phyloP scores from a whole-genome alignment of 148 eudicot species.

The Amaranthus palmeri region DNA sequence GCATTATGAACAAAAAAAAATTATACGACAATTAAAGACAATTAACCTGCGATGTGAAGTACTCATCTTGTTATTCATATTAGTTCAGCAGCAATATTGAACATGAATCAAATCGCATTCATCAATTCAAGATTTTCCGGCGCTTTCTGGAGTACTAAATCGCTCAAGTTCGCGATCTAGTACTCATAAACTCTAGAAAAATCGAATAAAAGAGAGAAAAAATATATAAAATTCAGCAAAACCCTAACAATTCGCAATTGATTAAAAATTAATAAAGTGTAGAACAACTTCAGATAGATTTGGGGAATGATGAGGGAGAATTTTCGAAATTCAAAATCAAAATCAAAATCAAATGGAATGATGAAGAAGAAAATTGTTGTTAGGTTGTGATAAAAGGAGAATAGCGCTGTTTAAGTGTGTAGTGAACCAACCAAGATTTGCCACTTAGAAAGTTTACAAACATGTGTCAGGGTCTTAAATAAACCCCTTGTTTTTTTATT shows the following conservation, averaged over 20 bases:
- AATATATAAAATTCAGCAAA: neutral
- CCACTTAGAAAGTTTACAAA: neutral
- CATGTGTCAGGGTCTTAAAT: neutral
- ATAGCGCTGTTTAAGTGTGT: neutral
- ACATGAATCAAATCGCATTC: constrained; percentile 11
- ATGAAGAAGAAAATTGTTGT: too few relatives aligned
- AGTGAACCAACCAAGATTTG: constrained; percentile 3
- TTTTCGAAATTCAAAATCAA: neutral
- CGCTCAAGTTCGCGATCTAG: constrained; percentile 11
- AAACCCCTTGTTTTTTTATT: too few relatives aligned
- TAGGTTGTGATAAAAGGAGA: too few relatives aligned
- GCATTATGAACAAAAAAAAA: neutral
- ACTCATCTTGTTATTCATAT: constrained; percentile 23
- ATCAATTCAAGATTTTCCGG: neutral
- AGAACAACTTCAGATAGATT: neutral
- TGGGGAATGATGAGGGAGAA: neutral
- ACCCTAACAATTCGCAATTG: neutral
- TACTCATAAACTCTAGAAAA: neutral
- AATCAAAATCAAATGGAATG: neutral
- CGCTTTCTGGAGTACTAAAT: constrained; percentile 7
- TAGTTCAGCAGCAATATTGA: neutral
- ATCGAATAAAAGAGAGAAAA: neutral
- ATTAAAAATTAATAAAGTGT: neutral
- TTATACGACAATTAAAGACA: neutral
- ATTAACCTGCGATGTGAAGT: constrained; percentile 35